A percentile compares a stretch with the other conserved stretches of the same genome.
Evolutionary conservation across 1,139 yeast species (phyloP).

Genomic region (Nakaseomyces nivariensis): DNA sequence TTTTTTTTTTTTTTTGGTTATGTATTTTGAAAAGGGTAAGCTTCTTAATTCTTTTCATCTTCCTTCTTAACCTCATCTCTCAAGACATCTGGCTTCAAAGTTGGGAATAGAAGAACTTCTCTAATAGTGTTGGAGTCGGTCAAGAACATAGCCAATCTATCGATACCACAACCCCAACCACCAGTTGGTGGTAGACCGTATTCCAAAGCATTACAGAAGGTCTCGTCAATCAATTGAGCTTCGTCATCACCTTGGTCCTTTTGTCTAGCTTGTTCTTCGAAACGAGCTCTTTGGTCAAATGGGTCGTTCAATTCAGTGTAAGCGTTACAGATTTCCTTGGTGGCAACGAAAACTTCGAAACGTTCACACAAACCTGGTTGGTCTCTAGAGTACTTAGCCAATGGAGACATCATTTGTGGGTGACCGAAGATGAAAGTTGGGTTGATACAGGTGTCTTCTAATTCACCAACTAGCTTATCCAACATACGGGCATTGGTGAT

Average conservation of each 20-base stretch:
- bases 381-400: conserved; percentile 91
- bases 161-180: conserved; percentile 99
- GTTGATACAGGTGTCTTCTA: conserved; percentile 87
- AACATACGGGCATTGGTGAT: conserved; percentile 97
- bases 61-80: conserved; percentile 28
- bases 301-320: conserved; percentile 99
- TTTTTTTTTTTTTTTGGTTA: neutral
- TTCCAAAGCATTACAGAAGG: conserved; percentile 94
- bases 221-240: conserved; percentile 93
- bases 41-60: conserved; percentile 13
- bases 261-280: conserved; percentile 98
- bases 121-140: conserved; percentile 94
- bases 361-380: conserved; percentile 95
- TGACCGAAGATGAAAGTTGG: conserved; percentile 98
- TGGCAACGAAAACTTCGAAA: conserved; percentile 96
- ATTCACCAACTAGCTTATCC: conserved; percentile 93
- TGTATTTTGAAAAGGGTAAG: neutral
- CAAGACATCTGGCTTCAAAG: conserved; percentile 81
- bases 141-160: conserved; percentile 95
- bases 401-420: conserved; percentile 99
- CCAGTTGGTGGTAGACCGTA: conserved; percentile 99
- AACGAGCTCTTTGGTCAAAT: conserved; percentile 92
- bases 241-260: conserved; percentile 99
- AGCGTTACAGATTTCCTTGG: conserved; percentile 96
- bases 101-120: conserved; percentile 96